These are phyloP conservation scores for Pseudogymnoascus sp. DNA, from an alignment of 2,329 filamentous ascomycete genomes.

Conservation along the genomic window DNA sequence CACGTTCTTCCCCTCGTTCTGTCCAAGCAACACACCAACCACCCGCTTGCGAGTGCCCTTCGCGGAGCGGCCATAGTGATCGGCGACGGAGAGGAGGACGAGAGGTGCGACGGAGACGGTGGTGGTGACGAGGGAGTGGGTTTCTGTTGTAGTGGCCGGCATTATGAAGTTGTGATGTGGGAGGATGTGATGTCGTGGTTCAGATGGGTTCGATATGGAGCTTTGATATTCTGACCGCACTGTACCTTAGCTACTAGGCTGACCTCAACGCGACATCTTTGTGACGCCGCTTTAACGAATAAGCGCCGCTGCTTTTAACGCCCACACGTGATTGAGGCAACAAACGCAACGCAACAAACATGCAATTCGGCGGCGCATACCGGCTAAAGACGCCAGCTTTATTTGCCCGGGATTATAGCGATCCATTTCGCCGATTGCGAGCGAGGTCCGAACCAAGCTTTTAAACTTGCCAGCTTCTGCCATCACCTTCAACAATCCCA, in stretches of 20 bases:
- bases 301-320: background rate
- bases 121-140: slow-evolving; percentile 85
- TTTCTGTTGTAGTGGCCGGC: slow-evolving; percentile 95
- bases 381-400: slow-evolving; percentile 8
- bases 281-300: slow-evolving; percentile 3
- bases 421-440: slow-evolving; percentile 9
- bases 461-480: slow-evolving; percentile 13
- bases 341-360: background rate
- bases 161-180: slow-evolving; percentile 46
- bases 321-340: background rate
- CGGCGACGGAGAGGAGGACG: slow-evolving; percentile 94
- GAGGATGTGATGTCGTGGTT: slow-evolving; percentile 4
- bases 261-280: slow-evolving; percentile 4
- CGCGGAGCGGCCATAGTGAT: slow-evolving; percentile 92
- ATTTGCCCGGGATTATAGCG: slow-evolving; percentile 4
- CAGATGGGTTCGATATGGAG: slow-evolving; percentile 9
- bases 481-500: slow-evolving; percentile 14
- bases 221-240: slow-evolving; percentile 3
- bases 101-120: slow-evolving; percentile 96
- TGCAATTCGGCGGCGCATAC: slow-evolving; percentile 2
- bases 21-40: slow-evolving; percentile 87
- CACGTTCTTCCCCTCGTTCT: slow-evolving; percentile 94
- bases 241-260: slow-evolving; percentile 9
- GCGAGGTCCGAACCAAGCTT: slow-evolving; percentile 12
- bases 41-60: slow-evolving; percentile 84